A percentile compares a stretch with the other conserved stretches of the same genome.
Conservation (phyloP, 1,139 yeast species). For the Meyerozyma sp. region DNA sequence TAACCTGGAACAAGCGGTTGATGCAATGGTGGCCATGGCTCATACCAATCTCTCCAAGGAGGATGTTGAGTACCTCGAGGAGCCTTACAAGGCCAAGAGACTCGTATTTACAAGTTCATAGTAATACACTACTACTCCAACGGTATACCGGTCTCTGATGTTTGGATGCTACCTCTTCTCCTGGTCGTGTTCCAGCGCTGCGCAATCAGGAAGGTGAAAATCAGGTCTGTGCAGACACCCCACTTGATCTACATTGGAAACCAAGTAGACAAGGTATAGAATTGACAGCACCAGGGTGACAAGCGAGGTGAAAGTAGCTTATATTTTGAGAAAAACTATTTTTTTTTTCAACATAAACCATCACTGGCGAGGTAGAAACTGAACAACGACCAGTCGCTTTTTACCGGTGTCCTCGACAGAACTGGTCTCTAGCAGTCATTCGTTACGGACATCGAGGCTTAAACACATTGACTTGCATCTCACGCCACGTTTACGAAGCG, state of each 20-base stretch:
- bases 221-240: conserved; percentile 2
- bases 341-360: neutral
- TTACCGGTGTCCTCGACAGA: neutral
- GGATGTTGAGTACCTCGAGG: conserved; percentile 45
- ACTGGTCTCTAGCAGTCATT: neutral
- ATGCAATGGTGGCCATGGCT: conserved; percentile 47
- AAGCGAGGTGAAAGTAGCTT: neutral
- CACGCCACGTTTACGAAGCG: neutral
- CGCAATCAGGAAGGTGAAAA: conserved; percentile 1
- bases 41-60: conserved; percentile 38
- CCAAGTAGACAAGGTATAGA: neutral
- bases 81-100: conserved; percentile 25
- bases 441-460: neutral
- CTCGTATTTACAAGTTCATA: too few species aligned
- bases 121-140: too few species aligned
- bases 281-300: neutral
- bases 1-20: conserved; percentile 42
- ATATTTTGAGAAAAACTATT: neutral
- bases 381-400: neutral
- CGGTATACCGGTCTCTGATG: neutral
- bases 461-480: neutral
- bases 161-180: neutral
- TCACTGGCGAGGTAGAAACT: neutral
- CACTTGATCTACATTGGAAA: neutral
- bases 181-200: conserved; percentile 1